These are phyloP conservation scores for Crotalaria pallida DNA, from an alignment of 306 rosid genomes.

Conservation along the genomic window DNA sequence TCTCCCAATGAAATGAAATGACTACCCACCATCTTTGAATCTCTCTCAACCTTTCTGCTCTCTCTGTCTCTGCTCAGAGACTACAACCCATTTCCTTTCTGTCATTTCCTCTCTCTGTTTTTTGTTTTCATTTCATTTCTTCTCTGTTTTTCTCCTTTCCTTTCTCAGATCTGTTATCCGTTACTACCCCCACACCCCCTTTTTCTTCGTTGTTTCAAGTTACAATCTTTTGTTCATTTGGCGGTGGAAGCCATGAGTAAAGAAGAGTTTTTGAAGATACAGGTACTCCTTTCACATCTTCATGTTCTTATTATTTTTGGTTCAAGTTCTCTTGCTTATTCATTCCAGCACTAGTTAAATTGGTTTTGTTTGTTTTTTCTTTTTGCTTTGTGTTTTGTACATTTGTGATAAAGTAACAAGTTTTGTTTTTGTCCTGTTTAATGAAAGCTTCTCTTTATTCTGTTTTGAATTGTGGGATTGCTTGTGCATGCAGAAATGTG, in stretches of 20 bases:
- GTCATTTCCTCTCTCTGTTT: conserved; percentile 3
- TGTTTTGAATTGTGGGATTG: conserved; percentile 32
- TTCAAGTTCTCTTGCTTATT: conserved; percentile 8
- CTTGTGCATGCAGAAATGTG: conserved; percentile 79
- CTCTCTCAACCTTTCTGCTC: conserved; percentile 24
- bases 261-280: conserved; percentile 95
- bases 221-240: conserved; percentile 23
- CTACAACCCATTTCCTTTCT: conserved; percentile 23
- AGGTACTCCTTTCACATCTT: conserved; percentile 46
- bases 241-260: conserved; percentile 64
- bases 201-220: conserved; percentile 12
- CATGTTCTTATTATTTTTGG: background rate
- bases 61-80: conserved; percentile 39
- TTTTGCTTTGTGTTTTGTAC: background rate
- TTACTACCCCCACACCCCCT: background rate
- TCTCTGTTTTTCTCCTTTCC: background rate
- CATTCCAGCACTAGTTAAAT: background rate
- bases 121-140: background rate
- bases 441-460: conserved; percentile 24
- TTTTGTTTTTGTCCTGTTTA: background rate
- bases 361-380: background rate
- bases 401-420: background rate
- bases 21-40: conserved; percentile 18
- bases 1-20: conserved; percentile 12
- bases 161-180: conserved; percentile 63